Evolutionary conservation across 2,329 filamentous ascomycete genomes (phyloP), one percentile per base, ranked within the genome.

Genomic region (Periconia macrospinosa): DNA sequence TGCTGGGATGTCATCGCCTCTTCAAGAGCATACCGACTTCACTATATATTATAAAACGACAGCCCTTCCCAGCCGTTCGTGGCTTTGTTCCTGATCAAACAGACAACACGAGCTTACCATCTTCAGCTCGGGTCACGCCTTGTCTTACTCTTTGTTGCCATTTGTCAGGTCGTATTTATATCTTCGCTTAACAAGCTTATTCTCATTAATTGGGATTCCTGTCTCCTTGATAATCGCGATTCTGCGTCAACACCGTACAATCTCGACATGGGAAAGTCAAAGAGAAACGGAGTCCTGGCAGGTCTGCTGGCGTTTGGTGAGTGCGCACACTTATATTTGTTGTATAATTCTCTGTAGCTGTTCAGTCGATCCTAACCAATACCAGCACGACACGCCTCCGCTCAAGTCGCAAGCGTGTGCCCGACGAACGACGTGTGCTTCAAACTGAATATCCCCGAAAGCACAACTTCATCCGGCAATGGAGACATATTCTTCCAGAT

Each of bases 401-500:
- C 71, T 15, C 71, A 74, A 54, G 56, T 72, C 15, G 66, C 62
- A 8, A 72, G 49, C 23, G 57, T 63, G 13, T 71, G 67, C 40
- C 64, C 66, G 1, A 57, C 55, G 5, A 63, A 45, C 8, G 60
- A 74, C 30, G 66, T 79, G 18, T 78, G 76, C 69, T 85, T 78
- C 63, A 72, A 74, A 10, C 73, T 86, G 57, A 84, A 83, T 63
- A 78, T 86, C 7, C 83, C 84, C 2, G 67, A 78, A 20, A 66
- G 71, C 27, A 84, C 83, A 5, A 79, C 79, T 1, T 76, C 74
- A 2, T 79, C 77, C 18, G 79, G 79, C 13, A 74, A 61, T 33
- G 82, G 83, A 19, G 80, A 84, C 55, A 80, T 86, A 49, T 86
- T 78, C 69, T 80, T 86, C 62, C 82, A 84, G 54, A 76, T 86